Conservation (phyloP, 1,284 basidiomycete genomes). For the Testicularia cyperi region DNA sequence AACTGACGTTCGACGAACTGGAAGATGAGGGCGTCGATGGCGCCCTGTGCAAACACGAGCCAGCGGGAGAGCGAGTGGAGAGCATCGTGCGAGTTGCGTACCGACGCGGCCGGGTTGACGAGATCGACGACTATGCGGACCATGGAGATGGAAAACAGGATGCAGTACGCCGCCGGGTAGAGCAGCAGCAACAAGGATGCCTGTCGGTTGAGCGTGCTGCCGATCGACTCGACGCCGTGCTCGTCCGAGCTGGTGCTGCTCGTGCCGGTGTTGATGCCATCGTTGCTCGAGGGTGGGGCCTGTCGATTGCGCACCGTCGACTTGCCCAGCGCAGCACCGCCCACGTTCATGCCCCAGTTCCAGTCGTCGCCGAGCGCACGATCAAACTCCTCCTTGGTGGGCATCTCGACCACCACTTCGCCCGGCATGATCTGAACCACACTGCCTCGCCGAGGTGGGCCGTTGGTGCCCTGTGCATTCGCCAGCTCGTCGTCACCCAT, state of each 20-base stretch:
- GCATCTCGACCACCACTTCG: constrained; percentile 32
- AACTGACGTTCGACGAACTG: constrained; percentile 51
- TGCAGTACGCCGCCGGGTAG: constrained; percentile 45
- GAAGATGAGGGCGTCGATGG: constrained; percentile 52
- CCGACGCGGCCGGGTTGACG: constrained; percentile 10
- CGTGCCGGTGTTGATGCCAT: constrained; percentile 11
- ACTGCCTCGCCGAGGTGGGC: constrained; percentile 9
- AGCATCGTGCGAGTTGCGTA: constrained; percentile 21
- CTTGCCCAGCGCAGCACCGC: not conserved
- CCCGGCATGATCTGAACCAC: constrained; percentile 29
- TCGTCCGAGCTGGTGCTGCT: constrained; percentile 17
- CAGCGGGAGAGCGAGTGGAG: constrained; percentile 38
- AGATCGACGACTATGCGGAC: constrained; percentile 38
- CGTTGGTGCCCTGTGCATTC: constrained; percentile 6
- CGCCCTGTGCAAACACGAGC: constrained; percentile 53
- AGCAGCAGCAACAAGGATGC: constrained; percentile 45
- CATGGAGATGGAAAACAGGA: constrained; percentile 49
- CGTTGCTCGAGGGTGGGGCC: not conserved
- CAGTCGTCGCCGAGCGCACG: constrained; percentile 31
- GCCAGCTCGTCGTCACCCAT: constrained; percentile 30
- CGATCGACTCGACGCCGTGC: constrained; percentile 44
- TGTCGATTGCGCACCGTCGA: not conserved
- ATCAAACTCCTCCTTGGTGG: constrained; percentile 37
- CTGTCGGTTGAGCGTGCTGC: constrained; percentile 50
- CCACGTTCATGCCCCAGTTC: constrained; percentile 48